Percentiles rank a stretch among this genome's conserved stretches.
Evolutionary conservation across 345 rosid species (phyloP).

Genomic region (Sisymbrium altissimum): DNA sequence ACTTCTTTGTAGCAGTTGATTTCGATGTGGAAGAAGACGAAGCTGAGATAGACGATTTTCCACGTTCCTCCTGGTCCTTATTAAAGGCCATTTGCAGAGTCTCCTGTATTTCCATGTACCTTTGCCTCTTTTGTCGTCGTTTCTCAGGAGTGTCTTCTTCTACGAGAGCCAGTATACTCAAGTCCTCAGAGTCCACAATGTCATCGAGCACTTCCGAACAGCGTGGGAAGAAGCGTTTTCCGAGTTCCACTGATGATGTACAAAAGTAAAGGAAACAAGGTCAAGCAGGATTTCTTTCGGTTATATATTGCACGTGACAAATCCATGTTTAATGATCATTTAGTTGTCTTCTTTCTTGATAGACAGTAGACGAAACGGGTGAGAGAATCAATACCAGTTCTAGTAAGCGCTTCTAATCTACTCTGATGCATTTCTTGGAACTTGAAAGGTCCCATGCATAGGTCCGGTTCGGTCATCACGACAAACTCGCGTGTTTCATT

Average conservation of each 20-base stretch:
- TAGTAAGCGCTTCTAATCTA: constrained; percentile 66
- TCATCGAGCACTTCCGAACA: not conserved
- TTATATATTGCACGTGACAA: not conserved
- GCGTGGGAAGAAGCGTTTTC: constrained; percentile 37
- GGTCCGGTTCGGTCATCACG: constrained; percentile 42
- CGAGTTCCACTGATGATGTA: constrained; percentile 62
- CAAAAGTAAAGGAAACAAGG: not conserved
- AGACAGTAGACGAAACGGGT: not conserved
- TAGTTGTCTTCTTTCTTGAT: constrained; percentile 4
- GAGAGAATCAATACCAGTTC: constrained; percentile 53
- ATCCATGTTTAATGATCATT: not conserved
- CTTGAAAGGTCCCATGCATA: constrained; percentile 54
- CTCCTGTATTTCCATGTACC: constrained; percentile 1
- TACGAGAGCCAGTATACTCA: not conserved
- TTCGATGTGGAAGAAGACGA: constrained; percentile 4
- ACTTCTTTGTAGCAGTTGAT: not conserved
- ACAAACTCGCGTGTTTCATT: constrained; percentile 62
- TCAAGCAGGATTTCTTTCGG: not conserved
- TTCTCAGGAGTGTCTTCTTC: constrained; percentile 4
- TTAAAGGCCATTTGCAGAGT: not conserved
- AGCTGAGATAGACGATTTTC: constrained; percentile 1
- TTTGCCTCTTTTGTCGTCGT: not conserved
- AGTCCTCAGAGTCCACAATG: not conserved
- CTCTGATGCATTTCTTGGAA: constrained; percentile 62
- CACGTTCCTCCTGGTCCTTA: not conserved